These are phyloP conservation scores for Rosa lucieae DNA, from an alignment of 306 rosid genomes.

Conservation along the genomic window DNA sequence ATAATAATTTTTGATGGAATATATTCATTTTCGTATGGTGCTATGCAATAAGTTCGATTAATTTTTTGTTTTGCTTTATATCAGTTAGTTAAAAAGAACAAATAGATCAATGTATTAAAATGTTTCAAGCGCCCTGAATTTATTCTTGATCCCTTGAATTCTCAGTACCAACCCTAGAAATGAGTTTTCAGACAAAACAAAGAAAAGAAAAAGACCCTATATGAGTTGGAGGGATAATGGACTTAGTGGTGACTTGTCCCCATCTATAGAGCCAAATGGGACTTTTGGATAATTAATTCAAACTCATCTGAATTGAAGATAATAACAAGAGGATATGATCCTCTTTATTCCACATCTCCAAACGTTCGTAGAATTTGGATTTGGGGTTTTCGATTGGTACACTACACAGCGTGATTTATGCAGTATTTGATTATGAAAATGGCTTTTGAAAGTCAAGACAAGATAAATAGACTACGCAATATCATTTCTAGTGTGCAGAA, in stretches of 20 bases:
- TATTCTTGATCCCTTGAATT: no score
- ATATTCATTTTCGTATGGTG: no score
- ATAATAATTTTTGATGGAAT: no score
- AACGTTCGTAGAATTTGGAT: background rate
- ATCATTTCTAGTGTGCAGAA: background rate
- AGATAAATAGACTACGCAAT: background rate
- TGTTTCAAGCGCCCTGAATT: no score
- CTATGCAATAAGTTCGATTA: no score
- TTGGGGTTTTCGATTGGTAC: background rate
- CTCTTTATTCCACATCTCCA: background rate
- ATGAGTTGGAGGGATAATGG: no score
- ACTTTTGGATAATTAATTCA: background rate
- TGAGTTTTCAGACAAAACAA: no score
- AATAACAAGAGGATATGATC: background rate
- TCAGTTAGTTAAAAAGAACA: no score
- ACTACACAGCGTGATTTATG: background rate
- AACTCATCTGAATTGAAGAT: background rate
- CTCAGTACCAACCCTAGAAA: no score
- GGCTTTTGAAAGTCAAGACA: background rate
- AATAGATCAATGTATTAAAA: no score
- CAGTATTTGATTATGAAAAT: background rate
- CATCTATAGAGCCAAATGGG: background rate
- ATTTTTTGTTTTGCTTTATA: no score
- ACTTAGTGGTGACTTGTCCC: background rate
- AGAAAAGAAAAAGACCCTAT: no score